These are phyloP conservation scores for Euptelea pleiosperma DNA, from an alignment of 164 flowering plant species.

Conservation along the genomic window DNA sequence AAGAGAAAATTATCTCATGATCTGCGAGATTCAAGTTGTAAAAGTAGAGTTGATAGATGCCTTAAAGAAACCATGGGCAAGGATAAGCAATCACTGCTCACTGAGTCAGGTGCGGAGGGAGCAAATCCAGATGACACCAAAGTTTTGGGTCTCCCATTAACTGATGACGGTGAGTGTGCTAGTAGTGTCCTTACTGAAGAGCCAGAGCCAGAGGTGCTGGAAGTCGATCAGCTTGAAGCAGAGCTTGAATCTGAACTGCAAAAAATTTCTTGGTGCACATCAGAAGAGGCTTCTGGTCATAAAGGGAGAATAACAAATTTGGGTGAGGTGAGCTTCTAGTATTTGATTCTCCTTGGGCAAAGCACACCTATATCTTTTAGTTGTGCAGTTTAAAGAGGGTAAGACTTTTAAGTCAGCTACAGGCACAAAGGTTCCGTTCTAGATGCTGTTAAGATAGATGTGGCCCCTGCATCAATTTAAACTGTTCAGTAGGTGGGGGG, in stretches of 20 bases:
- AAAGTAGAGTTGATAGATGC: conserved; percentile 2
- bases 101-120: conserved; percentile 2
- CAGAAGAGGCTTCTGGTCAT: conserved; percentile 24
- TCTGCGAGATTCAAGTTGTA: conserved; percentile 16
- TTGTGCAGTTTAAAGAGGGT: no score
- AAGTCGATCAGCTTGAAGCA: conserved; percentile 62
- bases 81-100: conserved; percentile 5
- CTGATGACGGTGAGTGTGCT: conserved; percentile 43
- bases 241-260: conserved; percentile 65
- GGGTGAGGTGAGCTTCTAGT: conserved; percentile 27
- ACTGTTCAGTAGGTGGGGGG: no score
- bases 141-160: conserved; percentile 7
- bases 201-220: conserved; percentile 33
- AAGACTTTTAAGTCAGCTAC: no score
- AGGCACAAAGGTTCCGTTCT: no score
- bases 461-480: no score
- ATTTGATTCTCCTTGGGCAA: neutral
- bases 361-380: no score
- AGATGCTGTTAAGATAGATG: no score
- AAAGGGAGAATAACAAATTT: conserved; percentile 19
- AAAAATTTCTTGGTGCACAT: conserved; percentile 45
- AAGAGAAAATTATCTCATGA: conserved; percentile 42
- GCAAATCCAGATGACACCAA: conserved; percentile 14
- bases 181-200: conserved; percentile 66
- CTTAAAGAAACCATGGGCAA: conserved; percentile 13